Evolutionary conservation across 2,329 filamentous ascomycete species (phyloP).

Genomic region (Colletotrichum brevisporum): DNA sequence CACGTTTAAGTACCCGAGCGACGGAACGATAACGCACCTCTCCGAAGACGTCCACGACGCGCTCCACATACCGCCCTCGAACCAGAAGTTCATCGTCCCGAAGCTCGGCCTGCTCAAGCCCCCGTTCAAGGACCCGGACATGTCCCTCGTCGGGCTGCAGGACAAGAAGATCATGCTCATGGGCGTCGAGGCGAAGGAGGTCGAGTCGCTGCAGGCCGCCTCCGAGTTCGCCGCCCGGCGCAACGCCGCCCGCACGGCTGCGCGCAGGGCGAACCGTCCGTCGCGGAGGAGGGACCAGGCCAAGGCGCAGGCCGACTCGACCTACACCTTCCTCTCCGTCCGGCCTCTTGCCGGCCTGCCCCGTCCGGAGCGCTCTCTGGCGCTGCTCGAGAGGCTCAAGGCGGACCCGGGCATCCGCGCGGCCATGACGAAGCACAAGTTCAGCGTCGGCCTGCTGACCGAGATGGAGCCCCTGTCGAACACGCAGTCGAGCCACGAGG

Average conservation of each 20-base stretch:
- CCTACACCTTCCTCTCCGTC: constrained; percentile 86
- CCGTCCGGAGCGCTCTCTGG: constrained; percentile 77
- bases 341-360: constrained; percentile 84
- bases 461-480: constrained; percentile 95
- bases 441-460: constrained; percentile 87
- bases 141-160: constrained; percentile 63
- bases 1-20: constrained; percentile 58
- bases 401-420: constrained; percentile 88
- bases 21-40: constrained; percentile 70
- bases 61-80: constrained; percentile 71
- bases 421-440: constrained; percentile 87
- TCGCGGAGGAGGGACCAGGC: constrained; percentile 54
- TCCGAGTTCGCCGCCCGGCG: constrained; percentile 63
- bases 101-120: constrained; percentile 76
- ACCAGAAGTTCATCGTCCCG: constrained; percentile 79
- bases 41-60: constrained; percentile 68
- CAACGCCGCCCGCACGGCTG: constrained; percentile 57
- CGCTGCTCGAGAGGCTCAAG: constrained; percentile 81
- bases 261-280: constrained; percentile 50
- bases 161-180: constrained; percentile 76
- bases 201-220: constrained; percentile 68
- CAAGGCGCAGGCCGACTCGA: constrained; percentile 67
- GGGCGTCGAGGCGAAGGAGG: constrained; percentile 72
- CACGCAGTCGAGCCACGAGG: constrained; percentile 79
- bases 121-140: constrained; percentile 72